Base-by-base conservation (phyloP, 495 filamentous ascomycete species). In the Sordaria brevicollis region DNA sequence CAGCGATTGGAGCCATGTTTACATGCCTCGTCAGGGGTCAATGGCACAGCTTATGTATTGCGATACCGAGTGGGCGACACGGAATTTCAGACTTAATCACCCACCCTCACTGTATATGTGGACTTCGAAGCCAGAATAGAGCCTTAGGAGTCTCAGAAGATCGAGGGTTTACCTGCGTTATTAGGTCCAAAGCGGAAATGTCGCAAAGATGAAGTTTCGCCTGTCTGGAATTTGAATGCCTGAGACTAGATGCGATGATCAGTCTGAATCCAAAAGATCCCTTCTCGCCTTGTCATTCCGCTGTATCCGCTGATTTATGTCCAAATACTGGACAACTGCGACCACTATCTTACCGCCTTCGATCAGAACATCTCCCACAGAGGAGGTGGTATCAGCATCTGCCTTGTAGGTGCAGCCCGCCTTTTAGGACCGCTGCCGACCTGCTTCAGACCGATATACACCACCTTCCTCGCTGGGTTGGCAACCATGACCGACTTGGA, bases 401-500 rank as follows among this genome's bases (percentile, higher is more conserved):
- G 49, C 2, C 49, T 31, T 62, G 25, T 13, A 62, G 49, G 49
- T 62, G 49, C 49, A 31, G 49, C 49, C 49, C 49, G 49, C 49
- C 49, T 62, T 25, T 62, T 62, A 17, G 49, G 67, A 15, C 77
- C 69, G 65, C 76, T 74, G 70, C 76, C 77, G 70, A 81, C 74
- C 70, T 85, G 77, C 72, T 82, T 86, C 74, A 94, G 82, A 4
- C 93, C 91, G n/a, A 99, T 91, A 75, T 96, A 99, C 1, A 96
- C 93, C 71, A 96, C 91, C 67, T 93, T 87, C 35, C 90, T 87
- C 41, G 88, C 87, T 17, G 93, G 92, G 73, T 90, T 83, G 21
- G 91, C 93, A 17, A 89, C 84, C 1, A 92, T 92, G 74, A 94
- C 86, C 2, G 90, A 93, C 85, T 91, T 93, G 49, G 93, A 94